Conservation (phyloP, 805 yeast species). For the Alloascoidea hylecoeti region DNA sequence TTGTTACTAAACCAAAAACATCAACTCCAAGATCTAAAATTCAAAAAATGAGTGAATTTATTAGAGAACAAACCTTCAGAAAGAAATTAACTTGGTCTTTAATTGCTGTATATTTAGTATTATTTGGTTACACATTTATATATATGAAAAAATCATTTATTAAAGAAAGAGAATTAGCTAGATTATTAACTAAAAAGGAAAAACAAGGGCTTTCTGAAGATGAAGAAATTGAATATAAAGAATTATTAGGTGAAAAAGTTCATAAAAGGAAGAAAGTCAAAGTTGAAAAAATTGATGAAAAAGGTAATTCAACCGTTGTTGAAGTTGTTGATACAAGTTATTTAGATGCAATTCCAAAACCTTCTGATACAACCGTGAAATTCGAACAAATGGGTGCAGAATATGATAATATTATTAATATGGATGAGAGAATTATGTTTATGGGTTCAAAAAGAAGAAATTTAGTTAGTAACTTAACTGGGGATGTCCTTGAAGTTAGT, state of each 20-base stretch:
- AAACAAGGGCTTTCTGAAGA: conserved; percentile 31
- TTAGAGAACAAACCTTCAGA: conserved; percentile 41
- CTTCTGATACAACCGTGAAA: conserved; percentile 71
- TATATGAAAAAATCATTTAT: conserved; percentile 54
- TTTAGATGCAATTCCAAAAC: conserved; percentile 35
- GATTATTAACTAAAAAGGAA: conserved; percentile 22
- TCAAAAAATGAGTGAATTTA: conserved; percentile 30
- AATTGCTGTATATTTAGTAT: conserved; percentile 41
- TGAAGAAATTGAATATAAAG: conserved; percentile 11
- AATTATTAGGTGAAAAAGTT: conserved; percentile 3
- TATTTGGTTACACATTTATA: conserved; percentile 43
- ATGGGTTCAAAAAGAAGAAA: conserved; percentile 37
- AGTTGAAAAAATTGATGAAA: no score
- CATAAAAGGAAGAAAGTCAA: no score
- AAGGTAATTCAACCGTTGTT: no score
- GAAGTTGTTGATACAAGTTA: conserved; percentile 8
- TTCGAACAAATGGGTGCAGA: conserved; percentile 67
- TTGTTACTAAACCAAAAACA: no score
- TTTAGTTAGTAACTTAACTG: conserved; percentile 29
- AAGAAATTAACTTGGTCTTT: conserved; percentile 51
- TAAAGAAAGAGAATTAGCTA: conserved; percentile 46
- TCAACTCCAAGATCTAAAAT: background rate
- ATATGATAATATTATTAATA: conserved; percentile 69
- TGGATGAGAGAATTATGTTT: conserved; percentile 51
- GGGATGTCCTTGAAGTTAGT: conserved; percentile 89